Conservation (phyloP, 2,329 filamentous ascomycete species). For the Drechslerella coelobrocha region DNA sequence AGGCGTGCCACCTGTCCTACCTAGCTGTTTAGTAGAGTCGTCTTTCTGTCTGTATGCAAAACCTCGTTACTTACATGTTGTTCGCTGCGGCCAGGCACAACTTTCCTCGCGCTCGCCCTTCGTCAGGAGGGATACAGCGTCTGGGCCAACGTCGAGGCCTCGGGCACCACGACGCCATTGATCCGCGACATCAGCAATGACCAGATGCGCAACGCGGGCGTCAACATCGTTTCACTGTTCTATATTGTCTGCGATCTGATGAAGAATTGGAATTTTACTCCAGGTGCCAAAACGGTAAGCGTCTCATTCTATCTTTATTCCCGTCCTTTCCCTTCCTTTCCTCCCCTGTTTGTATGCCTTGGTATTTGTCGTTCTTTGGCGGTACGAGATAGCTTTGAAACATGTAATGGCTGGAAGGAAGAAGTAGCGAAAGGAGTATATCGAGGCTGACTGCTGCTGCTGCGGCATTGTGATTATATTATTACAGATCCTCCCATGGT, state of each 20-base stretch:
- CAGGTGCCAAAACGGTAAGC: conserved; percentile 56
- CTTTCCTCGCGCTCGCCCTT: conserved; percentile 76
- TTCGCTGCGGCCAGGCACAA: conserved; percentile 67
- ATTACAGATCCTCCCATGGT: conserved; percentile 39
- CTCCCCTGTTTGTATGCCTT: conserved; percentile 47
- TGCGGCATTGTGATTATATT: neutral
- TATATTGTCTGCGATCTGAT: conserved; percentile 72
- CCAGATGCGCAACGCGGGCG: conserved; percentile 71
- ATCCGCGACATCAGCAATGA: conserved; percentile 71
- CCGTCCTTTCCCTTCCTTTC: neutral
- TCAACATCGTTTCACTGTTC: conserved; percentile 70
- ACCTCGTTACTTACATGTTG: no score
- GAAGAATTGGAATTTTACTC: conserved; percentile 71
- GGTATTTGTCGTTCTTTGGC: conserved; percentile 55
- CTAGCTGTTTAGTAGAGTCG: neutral
- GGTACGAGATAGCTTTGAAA: neutral
- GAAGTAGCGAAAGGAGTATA: neutral
- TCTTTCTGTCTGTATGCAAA: conserved; percentile 28
- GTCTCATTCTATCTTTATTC: neutral
- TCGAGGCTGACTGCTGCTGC: neutral
- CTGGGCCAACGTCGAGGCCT: conserved; percentile 75
- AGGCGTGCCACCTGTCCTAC: neutral
- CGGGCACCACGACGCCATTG: conserved; percentile 69
- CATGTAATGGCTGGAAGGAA: no score
- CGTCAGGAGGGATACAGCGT: conserved; percentile 74